A percentile compares a stretch with the other conserved stretches of the same genome.
Evolutionary conservation across 2,329 filamentous ascomycete genomes (phyloP).

Genomic region (Diaporthe vexans): DNA sequence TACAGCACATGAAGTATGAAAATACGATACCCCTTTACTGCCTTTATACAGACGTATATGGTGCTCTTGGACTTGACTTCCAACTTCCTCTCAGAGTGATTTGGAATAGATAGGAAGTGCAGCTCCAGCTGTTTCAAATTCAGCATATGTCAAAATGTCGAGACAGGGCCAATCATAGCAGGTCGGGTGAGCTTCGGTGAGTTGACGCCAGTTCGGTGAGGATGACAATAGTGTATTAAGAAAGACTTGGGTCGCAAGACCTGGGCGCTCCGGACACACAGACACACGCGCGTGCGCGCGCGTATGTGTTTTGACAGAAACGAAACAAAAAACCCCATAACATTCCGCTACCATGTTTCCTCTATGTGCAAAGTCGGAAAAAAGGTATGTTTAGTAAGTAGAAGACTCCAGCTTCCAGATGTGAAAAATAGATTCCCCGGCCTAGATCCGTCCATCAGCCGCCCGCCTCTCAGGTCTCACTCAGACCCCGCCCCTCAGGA

Average conservation of each 20-base stretch:
- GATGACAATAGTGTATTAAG: conserved; percentile 20
- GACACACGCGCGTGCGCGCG: neutral
- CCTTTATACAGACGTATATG: neutral
- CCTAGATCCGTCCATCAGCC: conserved; percentile 3
- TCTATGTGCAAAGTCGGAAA: conserved; percentile 31
- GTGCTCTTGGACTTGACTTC: neutral
- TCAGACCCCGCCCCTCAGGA: conserved; percentile 35
- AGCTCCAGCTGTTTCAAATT: neutral
- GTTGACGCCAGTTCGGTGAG: no score
- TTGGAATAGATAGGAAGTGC: no score
- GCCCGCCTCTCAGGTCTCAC: neutral
- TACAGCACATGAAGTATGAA: conserved; percentile 10
- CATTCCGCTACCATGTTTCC: conserved; percentile 27
- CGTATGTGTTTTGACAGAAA: neutral
- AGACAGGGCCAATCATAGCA: neutral
- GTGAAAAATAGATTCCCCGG: conserved; percentile 7
- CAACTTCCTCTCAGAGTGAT: neutral
- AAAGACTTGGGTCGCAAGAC: conserved; percentile 1
- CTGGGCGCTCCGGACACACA: neutral
- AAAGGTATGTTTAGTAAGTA: conserved; percentile 13
- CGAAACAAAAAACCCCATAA: conserved; percentile 12
- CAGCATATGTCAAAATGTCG: neutral
- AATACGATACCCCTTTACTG: neutral
- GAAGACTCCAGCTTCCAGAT: conserved; percentile 13
- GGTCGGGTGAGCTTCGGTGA: no score